Conservation (phyloP, 2,329 filamentous ascomycete species). For the Xylaria sp. region DNA sequence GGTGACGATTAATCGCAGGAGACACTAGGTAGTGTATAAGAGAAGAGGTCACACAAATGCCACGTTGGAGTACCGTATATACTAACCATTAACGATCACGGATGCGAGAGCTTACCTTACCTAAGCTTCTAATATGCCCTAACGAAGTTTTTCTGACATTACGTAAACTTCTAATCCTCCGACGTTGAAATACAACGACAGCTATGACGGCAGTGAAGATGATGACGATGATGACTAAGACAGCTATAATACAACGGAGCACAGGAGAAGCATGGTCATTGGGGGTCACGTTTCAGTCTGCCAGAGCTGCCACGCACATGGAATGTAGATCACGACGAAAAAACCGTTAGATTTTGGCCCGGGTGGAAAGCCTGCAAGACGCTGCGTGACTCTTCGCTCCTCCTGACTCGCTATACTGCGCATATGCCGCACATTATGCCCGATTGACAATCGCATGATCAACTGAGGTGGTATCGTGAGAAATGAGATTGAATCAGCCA, state of each 20-base stretch:
- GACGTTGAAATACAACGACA: no score
- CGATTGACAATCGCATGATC: slow-evolving; percentile 17
- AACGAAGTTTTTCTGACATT: background rate
- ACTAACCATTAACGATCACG: background rate
- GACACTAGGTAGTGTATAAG: background rate
- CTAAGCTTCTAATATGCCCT: background rate
- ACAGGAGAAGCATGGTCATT: background rate
- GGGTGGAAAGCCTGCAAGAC: background rate
- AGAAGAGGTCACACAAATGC: background rate
- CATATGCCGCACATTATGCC: slow-evolving; percentile 14
- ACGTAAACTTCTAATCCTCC: background rate
- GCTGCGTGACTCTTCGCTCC: background rate
- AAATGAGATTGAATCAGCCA: slow-evolving; percentile 1
- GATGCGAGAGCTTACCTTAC: background rate
- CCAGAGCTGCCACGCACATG: slow-evolving; percentile 7
- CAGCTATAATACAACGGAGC: background rate
- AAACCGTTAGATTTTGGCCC: background rate
- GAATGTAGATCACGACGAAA: background rate
- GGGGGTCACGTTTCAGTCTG: background rate
- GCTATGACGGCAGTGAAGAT: background rate
- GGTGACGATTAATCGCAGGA: background rate
- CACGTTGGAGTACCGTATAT: background rate
- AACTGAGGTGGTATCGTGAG: background rate
- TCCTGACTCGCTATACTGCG: background rate
- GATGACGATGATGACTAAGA: slow-evolving; percentile 2